Evolutionary conservation across 352 stramenopile genomes (phyloP).

Genomic region (Globisporangium cystogenes): DNA sequence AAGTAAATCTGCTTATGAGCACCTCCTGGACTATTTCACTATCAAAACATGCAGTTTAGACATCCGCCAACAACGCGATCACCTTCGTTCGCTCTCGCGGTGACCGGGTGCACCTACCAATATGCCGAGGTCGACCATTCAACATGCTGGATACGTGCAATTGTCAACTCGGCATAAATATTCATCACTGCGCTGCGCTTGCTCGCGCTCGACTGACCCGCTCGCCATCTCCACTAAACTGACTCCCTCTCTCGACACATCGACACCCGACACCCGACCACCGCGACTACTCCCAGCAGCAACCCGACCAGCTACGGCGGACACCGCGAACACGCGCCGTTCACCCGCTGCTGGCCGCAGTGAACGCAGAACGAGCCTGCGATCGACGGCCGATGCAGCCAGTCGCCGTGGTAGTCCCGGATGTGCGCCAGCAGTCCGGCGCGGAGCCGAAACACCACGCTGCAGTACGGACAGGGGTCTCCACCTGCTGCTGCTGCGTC

Average conservation of each 20-base stretch:
- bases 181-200: too few species aligned
- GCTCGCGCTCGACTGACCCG: too few species aligned
- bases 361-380: constrained; percentile 44
- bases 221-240: too few species aligned
- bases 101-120: too few species aligned
- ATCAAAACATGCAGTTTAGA: too few species aligned
- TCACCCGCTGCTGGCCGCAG: constrained; percentile 34
- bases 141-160: too few species aligned
- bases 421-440: constrained; percentile 42
- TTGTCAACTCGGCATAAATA: too few species aligned
- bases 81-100: too few species aligned
- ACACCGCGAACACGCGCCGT: constrained; percentile 39
- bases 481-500: constrained; percentile 18
- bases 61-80: too few species aligned
- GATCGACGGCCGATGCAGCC: constrained; percentile 39
- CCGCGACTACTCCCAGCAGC: not conserved
- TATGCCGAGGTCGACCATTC: too few species aligned
- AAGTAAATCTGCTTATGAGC: too few species aligned
- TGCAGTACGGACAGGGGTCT: constrained; percentile 54
- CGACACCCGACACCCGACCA: not conserved
- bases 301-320: not conserved
- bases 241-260: not conserved
- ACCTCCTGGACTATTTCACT: too few species aligned
- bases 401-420: constrained; percentile 46
- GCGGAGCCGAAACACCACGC: constrained; percentile 30